Evolutionary conservation across 306 rosid species (phyloP).

Genomic region (Hylodesmum podocarpum): DNA sequence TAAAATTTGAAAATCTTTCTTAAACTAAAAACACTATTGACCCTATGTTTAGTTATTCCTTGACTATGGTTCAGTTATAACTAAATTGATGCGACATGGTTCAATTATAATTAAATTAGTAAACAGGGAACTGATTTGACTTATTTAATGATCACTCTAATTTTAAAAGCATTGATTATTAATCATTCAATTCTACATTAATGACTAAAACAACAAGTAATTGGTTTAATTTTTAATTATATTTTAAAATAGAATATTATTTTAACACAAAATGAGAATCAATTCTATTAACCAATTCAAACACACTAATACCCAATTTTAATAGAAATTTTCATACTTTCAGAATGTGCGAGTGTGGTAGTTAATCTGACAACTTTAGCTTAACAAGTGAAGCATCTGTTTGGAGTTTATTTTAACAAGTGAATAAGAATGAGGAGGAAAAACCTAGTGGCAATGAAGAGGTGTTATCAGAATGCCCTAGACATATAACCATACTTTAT

Average conservation of each 20-base stretch:
- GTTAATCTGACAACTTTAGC: not conserved
- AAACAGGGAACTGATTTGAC: too few relatives aligned
- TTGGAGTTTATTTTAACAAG: not conserved
- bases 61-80: not conserved
- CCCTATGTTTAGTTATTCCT: not conserved
- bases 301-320: too few relatives aligned
- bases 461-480: not conserved
- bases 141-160: not conserved
- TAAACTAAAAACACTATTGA: too few relatives aligned
- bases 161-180: not conserved
- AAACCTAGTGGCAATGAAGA: not conserved
- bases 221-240: too few relatives aligned
- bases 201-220: too few relatives aligned
- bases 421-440: conserved; percentile 11
- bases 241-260: too few relatives aligned
- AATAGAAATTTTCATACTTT: not conserved
- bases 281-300: too few relatives aligned
- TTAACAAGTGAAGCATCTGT: not conserved
- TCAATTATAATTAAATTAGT: not conserved
- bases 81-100: not conserved
- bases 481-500: conserved; percentile 21
- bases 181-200: too few relatives aligned
- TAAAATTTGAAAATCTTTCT: too few relatives aligned
- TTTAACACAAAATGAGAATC: too few relatives aligned
- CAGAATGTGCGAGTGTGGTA: not conserved